Evolutionary conservation across 768 basidiomycete species (phyloP).

Genomic region (Hebeloma cylindrosporum): DNA sequence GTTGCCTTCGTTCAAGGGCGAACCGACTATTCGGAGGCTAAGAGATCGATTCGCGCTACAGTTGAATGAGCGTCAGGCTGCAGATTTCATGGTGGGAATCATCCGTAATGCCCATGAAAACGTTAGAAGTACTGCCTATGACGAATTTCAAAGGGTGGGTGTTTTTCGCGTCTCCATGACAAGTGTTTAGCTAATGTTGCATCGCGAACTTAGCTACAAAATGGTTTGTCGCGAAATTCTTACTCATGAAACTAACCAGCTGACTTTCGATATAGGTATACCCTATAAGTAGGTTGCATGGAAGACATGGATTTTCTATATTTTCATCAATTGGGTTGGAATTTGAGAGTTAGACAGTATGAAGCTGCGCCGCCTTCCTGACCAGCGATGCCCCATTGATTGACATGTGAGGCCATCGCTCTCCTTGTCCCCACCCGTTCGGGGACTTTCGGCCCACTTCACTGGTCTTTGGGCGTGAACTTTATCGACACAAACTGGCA

Average conservation of each 20-base stretch:
- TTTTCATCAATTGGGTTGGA: too few relatives aligned
- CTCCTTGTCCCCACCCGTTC: too few relatives aligned
- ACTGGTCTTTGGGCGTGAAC: too few relatives aligned
- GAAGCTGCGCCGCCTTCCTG: too few relatives aligned
- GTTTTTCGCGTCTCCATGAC: background rate
- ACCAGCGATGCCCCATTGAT: too few relatives aligned
- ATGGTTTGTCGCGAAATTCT: slow-evolving; percentile 31
- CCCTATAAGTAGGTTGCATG: slow-evolving; percentile 43
- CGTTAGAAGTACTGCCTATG: slow-evolving; percentile 88
- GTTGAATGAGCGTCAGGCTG: slow-evolving; percentile 86
- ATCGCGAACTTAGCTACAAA: slow-evolving; percentile 37
- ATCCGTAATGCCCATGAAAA: slow-evolving; percentile 96
- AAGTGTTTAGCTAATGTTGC: slow-evolving; percentile 1
- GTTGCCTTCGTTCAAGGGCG: slow-evolving; percentile 96
- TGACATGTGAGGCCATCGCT: too few relatives aligned
- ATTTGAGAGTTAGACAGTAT: too few relatives aligned
- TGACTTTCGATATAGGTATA: slow-evolving; percentile 32
- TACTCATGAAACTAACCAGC: background rate
- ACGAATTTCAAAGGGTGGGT: slow-evolving; percentile 89
- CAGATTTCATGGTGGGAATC: slow-evolving; percentile 88
- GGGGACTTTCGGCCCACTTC: too few relatives aligned
- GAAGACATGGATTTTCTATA: too few relatives aligned
- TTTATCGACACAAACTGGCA: too few relatives aligned
- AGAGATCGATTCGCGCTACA: slow-evolving; percentile 83
- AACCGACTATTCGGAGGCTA: slow-evolving; percentile 84